A percentile compares a stretch with the other conserved stretches of the same genome.
These are phyloP conservation scores for Aspergillus flavus DNA, from an alignment of 2,329 filamentous ascomycete species.

Conservation along the genomic window DNA sequence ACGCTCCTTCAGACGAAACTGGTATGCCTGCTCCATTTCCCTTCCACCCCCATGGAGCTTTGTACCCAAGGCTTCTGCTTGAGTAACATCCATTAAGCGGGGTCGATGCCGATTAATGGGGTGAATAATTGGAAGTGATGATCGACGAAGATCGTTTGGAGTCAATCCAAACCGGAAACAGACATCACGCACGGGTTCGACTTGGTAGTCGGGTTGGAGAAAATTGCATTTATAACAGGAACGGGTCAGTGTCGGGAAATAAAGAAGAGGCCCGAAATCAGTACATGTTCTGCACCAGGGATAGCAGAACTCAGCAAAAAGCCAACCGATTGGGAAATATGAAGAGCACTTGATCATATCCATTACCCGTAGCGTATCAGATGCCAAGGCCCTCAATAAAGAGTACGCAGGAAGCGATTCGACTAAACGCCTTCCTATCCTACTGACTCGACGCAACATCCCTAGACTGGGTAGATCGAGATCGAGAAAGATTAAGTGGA, in stretches of 20 bases:
- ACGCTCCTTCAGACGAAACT: background rate
- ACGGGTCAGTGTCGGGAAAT: conserved; percentile 8
- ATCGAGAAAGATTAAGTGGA: conserved; percentile 8
- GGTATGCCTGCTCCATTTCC: background rate
- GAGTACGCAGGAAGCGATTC: conserved; percentile 12
- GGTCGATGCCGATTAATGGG: background rate
- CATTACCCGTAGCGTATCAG: conserved; percentile 3
- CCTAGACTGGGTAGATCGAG: conserved; percentile 9
- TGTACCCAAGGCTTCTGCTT: conserved; percentile 5
- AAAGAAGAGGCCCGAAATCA: conserved; percentile 15
- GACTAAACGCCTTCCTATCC: background rate
- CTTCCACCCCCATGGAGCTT: conserved; percentile 1
- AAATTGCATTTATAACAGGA: conserved; percentile 14
- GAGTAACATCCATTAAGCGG: background rate
- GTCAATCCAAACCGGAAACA: conserved; percentile 3
- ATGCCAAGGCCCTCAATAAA: conserved; percentile 4
- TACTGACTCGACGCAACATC: conserved; percentile 10
- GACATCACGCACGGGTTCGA: background rate
- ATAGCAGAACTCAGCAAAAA: conserved; percentile 12
- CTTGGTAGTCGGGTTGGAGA: conserved; percentile 2
- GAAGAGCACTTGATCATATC: conserved; percentile 1
- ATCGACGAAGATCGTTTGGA: background rate
- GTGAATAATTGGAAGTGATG: conserved; percentile 6
- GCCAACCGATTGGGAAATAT: conserved; percentile 8
- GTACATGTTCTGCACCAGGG: conserved; percentile 13